Base-by-base conservation (phyloP, 2,329 filamentous ascomycete genomes). In the Dactylellina leptospora region DNA sequence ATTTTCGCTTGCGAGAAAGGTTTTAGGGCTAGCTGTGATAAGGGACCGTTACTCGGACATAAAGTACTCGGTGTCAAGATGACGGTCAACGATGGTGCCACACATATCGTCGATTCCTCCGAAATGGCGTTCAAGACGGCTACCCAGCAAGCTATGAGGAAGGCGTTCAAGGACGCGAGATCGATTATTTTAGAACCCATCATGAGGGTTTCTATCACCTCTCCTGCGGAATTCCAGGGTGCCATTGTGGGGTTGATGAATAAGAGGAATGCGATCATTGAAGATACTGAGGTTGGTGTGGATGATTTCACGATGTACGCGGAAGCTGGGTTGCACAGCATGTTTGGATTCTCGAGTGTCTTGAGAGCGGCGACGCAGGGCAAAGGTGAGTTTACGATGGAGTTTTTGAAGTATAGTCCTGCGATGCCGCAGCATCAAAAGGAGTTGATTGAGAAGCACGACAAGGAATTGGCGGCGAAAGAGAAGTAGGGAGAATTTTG, bases 311-410 rank as follows among this genome's bases (percentile, higher is more conserved):
- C 91, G 4, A 85, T 97, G 68, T 87, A 89, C 62, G 93, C 92
- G 23, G 95, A 97, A 82, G 96, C 92, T 83, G 93, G 89, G 79
- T 82, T 99, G 79, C 96, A 97, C 80, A 87, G 89, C 80, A 99
- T 99, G 95, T 99, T 99, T 80, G 95, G 95, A 74, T 97, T 99
- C 83, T 93, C 89, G 78, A 91, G 89, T 42, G 91, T 96, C 81
- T 82, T 99, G 76, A 87, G 95, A 77, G 95, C 95, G 11, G 91
- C 93, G 20, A 97, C 93, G 1, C 95, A 99, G 83, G 95, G 95
- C 74, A 99, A 99, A 85, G 95, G 95, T 78, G 95, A 99, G 83
- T 99, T 97, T 79, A 90, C 86, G 78, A 97, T 99, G 95, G 95
- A 99, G 82, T 99, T 99, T 78, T 95, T 90, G 81, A 95, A 97